Evolutionary conservation across 129 eudicot species (phyloP), one percentile per base, ranked within the genome.

Genomic region (Artemisia annua): DNA sequence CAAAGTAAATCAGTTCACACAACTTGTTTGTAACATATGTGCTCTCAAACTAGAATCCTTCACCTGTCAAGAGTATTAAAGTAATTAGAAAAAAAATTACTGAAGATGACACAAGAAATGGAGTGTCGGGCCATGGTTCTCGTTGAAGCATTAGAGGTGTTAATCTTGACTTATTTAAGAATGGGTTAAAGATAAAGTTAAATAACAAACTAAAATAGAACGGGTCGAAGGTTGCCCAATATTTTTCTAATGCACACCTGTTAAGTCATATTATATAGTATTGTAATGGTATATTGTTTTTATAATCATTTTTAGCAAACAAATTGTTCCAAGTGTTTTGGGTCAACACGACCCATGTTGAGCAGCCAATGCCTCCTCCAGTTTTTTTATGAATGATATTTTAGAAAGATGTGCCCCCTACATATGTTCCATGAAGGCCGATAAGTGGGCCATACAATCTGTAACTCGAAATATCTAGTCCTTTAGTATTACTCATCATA

Each of bases 1-100:
- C 83, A 81, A 75, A 22, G 48, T 79, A 85, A 66, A 81, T 81
- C 85, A 76, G 81, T 84, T 63, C 80, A 76, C 67, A 32, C 67
- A 79, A 73, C 67, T 60, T 55, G 88, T 72, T 80, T 93, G 98
- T 74, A 93, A 66, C 71, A 63, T 74, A 32, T 90, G 92, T 8
- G 98, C 86, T 85, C 98, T 85, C 89, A 93, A 71, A 81, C 97
- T 93, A 86, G 84, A 87, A 71, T 90, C 86, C 80, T 79, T 94
- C 74, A 86, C 96, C 98, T 94, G 93, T 66, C 67, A 72, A 30
- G n/a, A 60, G 53, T 56, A 70, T 63, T 15, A 18, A 44, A 7
- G 62, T 26, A 73, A 63, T 60, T 39, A 55, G 61, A 72, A 46
- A 15, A 35, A 14, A 63, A 18, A n/a, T n/a, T 18, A 58, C 28